These are phyloP conservation scores for Populus pruinosa DNA, from an alignment of 345 rosid species.

Conservation along the genomic window DNA sequence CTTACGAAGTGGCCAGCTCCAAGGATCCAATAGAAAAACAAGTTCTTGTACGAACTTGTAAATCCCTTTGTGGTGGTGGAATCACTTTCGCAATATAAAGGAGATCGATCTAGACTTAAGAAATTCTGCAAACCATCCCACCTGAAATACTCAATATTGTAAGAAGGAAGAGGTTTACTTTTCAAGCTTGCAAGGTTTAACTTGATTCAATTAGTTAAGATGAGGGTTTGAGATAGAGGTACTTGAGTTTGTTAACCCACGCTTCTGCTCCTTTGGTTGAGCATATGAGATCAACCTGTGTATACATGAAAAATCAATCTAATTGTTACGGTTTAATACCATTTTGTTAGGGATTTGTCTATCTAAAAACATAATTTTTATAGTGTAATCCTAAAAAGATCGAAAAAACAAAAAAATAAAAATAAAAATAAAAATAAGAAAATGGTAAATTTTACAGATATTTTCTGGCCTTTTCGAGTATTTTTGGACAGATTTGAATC, in stretches of 20 bases:
- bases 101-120: slow-evolving; percentile 14
- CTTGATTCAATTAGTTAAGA: background rate
- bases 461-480: too few relatives aligned
- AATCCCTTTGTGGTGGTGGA: slow-evolving; percentile 28
- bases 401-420: too few relatives aligned
- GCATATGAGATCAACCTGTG: slow-evolving; percentile 41
- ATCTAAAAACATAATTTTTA: too few relatives aligned
- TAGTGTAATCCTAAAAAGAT: too few relatives aligned
- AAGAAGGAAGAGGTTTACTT: background rate
- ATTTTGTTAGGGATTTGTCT: too few relatives aligned
- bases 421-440: too few relatives aligned
- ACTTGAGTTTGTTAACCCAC: slow-evolving; percentile 43
- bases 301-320: background rate
- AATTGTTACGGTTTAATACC: too few relatives aligned
- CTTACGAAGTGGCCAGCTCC: slow-evolving; percentile 46
- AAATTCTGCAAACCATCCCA: slow-evolving; percentile 35
- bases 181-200: background rate
- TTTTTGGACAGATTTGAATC: too few relatives aligned
- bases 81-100: slow-evolving; percentile 32
- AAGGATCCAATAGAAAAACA: slow-evolving; percentile 38
- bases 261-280: slow-evolving; percentile 47
- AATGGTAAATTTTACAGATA: too few relatives aligned
- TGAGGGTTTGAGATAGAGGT: background rate
- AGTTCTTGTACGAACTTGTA: slow-evolving; percentile 27
- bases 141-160: slow-evolving; percentile 10